Percentiles rank a stretch among this genome's conserved stretches.
Evolutionary conservation across 164 flowering plant genomes (phyloP).

Genomic region (Malania oleifera): DNA sequence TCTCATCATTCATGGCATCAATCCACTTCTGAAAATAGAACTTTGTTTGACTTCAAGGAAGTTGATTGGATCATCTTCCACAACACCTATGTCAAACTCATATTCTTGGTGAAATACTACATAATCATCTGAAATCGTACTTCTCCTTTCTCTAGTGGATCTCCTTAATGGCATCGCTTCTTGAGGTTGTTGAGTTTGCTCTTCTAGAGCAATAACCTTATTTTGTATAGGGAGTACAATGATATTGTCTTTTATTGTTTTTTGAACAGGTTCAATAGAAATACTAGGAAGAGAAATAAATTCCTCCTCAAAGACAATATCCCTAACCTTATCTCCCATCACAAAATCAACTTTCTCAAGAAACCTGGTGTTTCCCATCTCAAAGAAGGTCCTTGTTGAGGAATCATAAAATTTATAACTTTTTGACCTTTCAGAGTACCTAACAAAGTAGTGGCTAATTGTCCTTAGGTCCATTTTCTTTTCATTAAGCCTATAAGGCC

Average conservation of each 20-base stretch:
- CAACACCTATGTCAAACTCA: neutral
- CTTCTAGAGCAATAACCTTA: too few relatives aligned
- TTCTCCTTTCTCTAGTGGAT: slow-evolving; percentile 1
- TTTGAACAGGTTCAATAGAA: too few relatives aligned
- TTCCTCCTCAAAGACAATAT: neutral
- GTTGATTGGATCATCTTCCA: slow-evolving; percentile 1
- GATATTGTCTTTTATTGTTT: too few relatives aligned
- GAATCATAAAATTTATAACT: neutral
- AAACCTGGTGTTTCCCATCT: neutral
- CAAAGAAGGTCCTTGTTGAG: neutral
- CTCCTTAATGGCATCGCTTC: too few relatives aligned
- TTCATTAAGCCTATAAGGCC: too few relatives aligned
- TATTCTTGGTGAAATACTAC: neutral
- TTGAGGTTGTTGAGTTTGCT: too few relatives aligned
- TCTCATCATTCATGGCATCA: slow-evolving; percentile 1
- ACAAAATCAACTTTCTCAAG: neutral
- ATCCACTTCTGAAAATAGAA: neutral
- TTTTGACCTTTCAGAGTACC: neutral
- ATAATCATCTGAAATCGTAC: neutral
- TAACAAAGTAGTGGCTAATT: neutral
- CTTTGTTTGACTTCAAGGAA: neutral
- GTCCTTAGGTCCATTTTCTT: neutral
- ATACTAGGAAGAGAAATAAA: too few relatives aligned
- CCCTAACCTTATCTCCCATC: neutral
- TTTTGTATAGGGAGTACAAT: too few relatives aligned